Evolutionary conservation across 768 basidiomycete species (phyloP).

Genomic region (Suillus weaverae): DNA sequence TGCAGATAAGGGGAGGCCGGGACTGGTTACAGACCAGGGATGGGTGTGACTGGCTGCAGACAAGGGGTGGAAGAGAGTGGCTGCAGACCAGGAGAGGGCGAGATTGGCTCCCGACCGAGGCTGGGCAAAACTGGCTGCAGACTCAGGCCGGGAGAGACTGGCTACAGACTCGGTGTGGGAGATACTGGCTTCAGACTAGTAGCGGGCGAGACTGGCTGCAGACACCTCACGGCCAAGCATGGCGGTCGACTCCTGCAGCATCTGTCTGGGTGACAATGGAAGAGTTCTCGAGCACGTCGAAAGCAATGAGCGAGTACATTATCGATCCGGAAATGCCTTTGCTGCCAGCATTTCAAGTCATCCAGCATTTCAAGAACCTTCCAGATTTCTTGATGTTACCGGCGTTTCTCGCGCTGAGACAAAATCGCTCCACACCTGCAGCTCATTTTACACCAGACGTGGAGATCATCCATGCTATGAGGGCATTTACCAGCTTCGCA

Average conservation of each 20-base stretch:
- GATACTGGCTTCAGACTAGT: background rate
- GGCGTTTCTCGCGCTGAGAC: background rate
- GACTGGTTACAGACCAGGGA: background rate
- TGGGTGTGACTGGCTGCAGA: background rate
- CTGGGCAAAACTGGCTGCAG: background rate
- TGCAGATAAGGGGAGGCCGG: background rate
- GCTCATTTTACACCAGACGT: background rate
- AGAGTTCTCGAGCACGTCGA: background rate
- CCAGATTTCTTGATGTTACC: conserved; percentile 1
- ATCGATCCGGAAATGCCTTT: background rate
- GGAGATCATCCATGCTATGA: background rate
- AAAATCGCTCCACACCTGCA: background rate
- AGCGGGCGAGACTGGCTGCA: background rate
- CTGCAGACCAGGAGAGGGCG: background rate
- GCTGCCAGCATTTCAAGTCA: background rate
- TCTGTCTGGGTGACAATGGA: background rate
- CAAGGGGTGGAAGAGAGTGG: background rate
- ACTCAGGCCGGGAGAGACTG: background rate
- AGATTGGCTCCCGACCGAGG: background rate
- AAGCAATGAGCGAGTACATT: background rate
- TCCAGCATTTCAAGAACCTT: background rate
- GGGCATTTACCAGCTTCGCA: background rate
- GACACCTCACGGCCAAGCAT: background rate
- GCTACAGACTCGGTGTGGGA: background rate
- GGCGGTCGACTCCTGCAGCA: background rate